Base-by-base conservation (phyloP, 169 alveolate genomes). In the Plasmodium knowlesi region DNA sequence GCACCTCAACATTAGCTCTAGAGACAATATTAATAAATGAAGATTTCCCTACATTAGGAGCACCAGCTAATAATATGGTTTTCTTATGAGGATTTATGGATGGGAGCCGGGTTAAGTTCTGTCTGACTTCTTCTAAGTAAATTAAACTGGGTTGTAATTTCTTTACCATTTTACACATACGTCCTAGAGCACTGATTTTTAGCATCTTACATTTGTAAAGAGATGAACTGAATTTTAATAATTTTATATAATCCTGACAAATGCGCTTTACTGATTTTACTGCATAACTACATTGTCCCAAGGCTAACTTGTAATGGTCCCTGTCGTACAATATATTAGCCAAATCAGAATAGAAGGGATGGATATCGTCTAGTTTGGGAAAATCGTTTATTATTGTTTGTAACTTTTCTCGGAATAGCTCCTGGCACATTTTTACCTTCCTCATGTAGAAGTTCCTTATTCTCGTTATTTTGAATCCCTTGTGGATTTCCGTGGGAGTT, bases 401-500 rank as follows among this genome's bases (percentile, higher is more conserved):
- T 39, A 99, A 96, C 92, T 99, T 99, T 86, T 99, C 99, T 37
- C 94, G 96, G 73, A 98, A 98, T 34, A 99, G 96, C 89, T 98
- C 98, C 95, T 98, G 99, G 83, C 99, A 98, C 94, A 97, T 98
- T 95, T 99, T 98, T 54, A 99, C 99, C 96, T 99, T 99, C 81
- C 99, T 98, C 99, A 99, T 99, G 93, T 99, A 99, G 97, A 99
- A 99, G 95, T 98, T 98, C 74, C 99, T 95, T 61, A 99, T 99
- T 34, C 99, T 96, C n/a, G 99, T 96, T 46, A 99, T 99, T 96
- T 99, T 98, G 97, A 98, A 98, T 41, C 99, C 99, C 50, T 99
- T 99, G 95, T 98, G 99, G 10, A 99, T 99, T 71, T 98, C 99
- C 12, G 99, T 99, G 4, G 99, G 99, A 0, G 99, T 99, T 97